These are phyloP conservation scores for Ceratobasidium papillatum DNA, from an alignment of 1,284 basidiomycete species.

Conservation along the genomic window DNA sequence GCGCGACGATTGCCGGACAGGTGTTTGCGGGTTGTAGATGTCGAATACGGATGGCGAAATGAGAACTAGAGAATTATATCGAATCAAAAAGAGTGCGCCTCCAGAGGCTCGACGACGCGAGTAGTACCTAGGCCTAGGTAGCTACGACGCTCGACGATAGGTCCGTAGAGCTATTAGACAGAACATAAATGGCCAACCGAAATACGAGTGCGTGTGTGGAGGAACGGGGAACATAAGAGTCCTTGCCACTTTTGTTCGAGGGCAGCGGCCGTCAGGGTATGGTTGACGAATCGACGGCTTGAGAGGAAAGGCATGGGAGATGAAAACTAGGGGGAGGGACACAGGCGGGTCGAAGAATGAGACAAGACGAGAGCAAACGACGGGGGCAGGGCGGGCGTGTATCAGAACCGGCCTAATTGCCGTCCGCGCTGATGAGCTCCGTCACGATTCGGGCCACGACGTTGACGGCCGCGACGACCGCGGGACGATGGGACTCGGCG, in stretches of 20 bases:
- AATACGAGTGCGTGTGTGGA: conserved; percentile 33
- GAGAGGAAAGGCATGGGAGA: conserved; percentile 32
- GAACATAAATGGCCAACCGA: conserved; percentile 22
- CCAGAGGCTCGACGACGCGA: not conserved
- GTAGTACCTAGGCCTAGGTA: not conserved
- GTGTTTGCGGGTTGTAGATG: conserved; percentile 5
- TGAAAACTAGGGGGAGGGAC: not conserved
- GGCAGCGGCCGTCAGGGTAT: conserved; percentile 26
- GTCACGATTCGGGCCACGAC: conserved; percentile 39
- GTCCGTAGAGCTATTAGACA: conserved; percentile 7
- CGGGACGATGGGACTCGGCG: conserved; percentile 27
- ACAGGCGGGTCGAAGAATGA: conserved; percentile 4
- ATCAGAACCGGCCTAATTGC: conserved; percentile 19
- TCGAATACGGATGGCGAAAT: not conserved
- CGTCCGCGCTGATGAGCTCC: conserved; percentile 35
- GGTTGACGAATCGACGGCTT: conserved; percentile 5
- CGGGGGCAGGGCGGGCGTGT: not conserved
- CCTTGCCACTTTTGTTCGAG: conserved; percentile 35
- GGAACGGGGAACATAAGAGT: conserved; percentile 29
- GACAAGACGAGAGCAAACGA: not conserved
- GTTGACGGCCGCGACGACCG: conserved; percentile 36
- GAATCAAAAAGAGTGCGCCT: not conserved
- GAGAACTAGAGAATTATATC: conserved; percentile 4
- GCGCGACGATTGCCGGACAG: conserved; percentile 31
- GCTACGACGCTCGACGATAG: not conserved